phyloP scores from a whole-genome alignment of 768 basidiomycete species.

The Suillus discolor region DNA sequence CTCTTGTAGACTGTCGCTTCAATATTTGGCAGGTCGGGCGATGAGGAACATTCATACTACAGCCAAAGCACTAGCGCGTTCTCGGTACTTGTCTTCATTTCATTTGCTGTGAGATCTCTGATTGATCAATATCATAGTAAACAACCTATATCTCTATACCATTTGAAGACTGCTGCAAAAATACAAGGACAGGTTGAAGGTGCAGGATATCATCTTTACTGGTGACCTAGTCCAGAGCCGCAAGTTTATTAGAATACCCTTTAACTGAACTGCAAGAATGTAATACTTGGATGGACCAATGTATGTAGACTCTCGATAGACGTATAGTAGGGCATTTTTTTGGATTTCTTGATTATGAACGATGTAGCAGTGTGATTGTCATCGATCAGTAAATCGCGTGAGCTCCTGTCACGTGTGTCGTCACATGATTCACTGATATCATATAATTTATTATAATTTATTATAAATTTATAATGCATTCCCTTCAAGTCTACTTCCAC shows the following conservation, averaged over 20 bases:
- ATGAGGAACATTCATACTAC: conserved; percentile 5
- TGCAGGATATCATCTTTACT: conserved; percentile 8
- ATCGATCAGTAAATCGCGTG: no score
- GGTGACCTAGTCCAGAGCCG: not conserved
- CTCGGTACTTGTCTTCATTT: conserved; percentile 1
- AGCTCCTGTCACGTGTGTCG: not conserved
- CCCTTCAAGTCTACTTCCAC: not conserved
- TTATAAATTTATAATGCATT: no score
- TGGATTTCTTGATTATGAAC: not conserved
- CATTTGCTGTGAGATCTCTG: not conserved
- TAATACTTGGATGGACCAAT: not conserved
- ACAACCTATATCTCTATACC: not conserved
- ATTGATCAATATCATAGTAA: not conserved
- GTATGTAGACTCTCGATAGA: not conserved
- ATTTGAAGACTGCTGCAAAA: conserved; percentile 3
- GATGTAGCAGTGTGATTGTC: no score
- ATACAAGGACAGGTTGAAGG: conserved; percentile 2
- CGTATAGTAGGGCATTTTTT: not conserved
- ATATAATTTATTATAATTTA: no score
- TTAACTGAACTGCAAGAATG: not conserved
- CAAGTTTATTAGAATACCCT: conserved; percentile 1
- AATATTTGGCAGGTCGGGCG: conserved; percentile 1
- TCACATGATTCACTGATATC: not conserved
- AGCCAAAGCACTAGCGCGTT: not conserved
- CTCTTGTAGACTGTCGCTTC: not conserved